Base-by-base conservation (phyloP, 2,329 filamentous ascomycete species). In the Monosporascus sp. region DNA sequence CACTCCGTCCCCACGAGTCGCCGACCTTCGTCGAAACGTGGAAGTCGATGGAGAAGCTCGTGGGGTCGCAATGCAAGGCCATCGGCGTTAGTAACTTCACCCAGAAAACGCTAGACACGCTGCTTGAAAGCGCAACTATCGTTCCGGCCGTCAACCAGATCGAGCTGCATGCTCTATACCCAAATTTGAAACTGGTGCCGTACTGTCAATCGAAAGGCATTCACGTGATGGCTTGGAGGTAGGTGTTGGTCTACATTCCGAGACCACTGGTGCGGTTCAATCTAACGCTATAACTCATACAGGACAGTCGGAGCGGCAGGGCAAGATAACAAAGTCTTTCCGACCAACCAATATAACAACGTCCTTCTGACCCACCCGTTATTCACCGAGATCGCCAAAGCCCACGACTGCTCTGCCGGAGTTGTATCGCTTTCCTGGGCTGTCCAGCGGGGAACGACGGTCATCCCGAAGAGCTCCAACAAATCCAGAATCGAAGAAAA, bases 1-100 rank as follows among this genome's bases (percentile, higher is more conserved):
- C 84, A 63, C 72, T 78, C 55, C 75, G 79, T 37, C 82, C 85
- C 72, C 86, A 83, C 83, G 75, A 85, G 69, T 86, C 84, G 8
- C 38, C 38, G 17, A 41, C 38, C n/a, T 41, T 61, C 47, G 48
- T 54, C 18, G 61, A 65, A 52, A 62, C 61, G 5, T 65, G 65
- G 64, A 57, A 57, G 47, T 51, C 48, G 55, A 66, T 68, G 66
- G 66, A 68, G 55, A 27, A 58, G 24, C 50, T 66, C 9, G 56
- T 66, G 9, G 63, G 63, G 5, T 51, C 54, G 6, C 55, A 53
- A 55, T 63, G 63, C 50, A 53, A 55, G 43, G 52, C 60, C 18
- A 68, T 70, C 41, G 67, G 67, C 1, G 66, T 69, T 11, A 65
- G 63, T 54, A 69, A 70, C 55, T 68, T 69, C 38, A 59, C 65